Evolutionary conservation across 352 stramenopile genomes (phyloP).

Genomic region (Pythium folliculosum): DNA sequence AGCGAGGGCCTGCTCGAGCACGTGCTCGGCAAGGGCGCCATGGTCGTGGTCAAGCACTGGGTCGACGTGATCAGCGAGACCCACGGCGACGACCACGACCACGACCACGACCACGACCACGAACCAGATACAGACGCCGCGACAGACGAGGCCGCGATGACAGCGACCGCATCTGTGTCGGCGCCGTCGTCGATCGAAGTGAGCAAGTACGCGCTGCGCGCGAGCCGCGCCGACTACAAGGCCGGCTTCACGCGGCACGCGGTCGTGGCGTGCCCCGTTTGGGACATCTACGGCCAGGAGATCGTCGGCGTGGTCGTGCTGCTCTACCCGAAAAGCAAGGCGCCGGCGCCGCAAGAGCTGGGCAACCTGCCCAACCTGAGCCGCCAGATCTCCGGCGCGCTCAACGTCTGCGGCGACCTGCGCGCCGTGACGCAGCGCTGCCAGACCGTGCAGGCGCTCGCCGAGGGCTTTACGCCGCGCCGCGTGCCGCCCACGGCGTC

Average conservation of each 20-base stretch:
- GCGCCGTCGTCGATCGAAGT: constrained; percentile 12
- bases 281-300: constrained; percentile 59
- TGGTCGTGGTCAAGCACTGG: constrained; percentile 61
- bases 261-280: constrained; percentile 71
- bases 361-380: constrained; percentile 62
- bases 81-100: constrained; percentile 3
- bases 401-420: constrained; percentile 73
- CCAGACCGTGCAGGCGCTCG: constrained; percentile 47
- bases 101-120: no score
- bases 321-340: constrained; percentile 40
- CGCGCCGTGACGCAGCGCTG: constrained; percentile 41
- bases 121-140: constrained; percentile 7
- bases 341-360: constrained; percentile 40
- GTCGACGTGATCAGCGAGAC: constrained; percentile 29
- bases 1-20: constrained; percentile 63
- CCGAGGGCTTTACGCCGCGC: constrained; percentile 39
- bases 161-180: not conserved
- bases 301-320: constrained; percentile 71
- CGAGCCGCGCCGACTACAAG: constrained; percentile 40
- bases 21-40: constrained; percentile 45
- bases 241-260: constrained; percentile 62
- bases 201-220: constrained; percentile 39
- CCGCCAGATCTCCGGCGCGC: constrained; percentile 65
- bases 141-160: not conserved
- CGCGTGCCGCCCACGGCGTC: constrained; percentile 5